phyloP scores from a whole-genome alignment of 2,329 filamentous ascomycete genomes.

The Tolypocladium cylindrosporum region DNA sequence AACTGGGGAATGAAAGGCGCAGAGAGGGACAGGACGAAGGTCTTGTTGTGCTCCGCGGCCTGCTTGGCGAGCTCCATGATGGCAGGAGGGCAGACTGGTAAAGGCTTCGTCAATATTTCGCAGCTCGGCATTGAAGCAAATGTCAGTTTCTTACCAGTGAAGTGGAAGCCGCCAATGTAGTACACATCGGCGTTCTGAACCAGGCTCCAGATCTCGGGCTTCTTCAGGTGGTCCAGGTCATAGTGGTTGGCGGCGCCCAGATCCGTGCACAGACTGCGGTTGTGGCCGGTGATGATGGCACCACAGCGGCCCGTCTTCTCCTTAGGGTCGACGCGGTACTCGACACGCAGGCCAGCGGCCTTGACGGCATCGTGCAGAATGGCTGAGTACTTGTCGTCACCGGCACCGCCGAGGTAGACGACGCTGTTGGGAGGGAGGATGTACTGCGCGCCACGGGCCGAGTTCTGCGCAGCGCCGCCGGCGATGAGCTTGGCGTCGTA shows the following conservation, averaged over 20 bases:
- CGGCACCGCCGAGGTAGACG: conserved; percentile 88
- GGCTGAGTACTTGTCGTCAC: conserved; percentile 90
- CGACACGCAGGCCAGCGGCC: conserved; percentile 79
- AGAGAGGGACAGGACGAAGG: conserved; percentile 82
- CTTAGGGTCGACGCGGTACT: conserved; percentile 84
- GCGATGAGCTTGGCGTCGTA: conserved; percentile 90
- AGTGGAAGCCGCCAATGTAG: conserved; percentile 94
- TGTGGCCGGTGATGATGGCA: conserved; percentile 92
- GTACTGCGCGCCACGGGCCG: conserved; percentile 92
- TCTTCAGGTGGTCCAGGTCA: conserved; percentile 86
- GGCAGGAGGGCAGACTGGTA: conserved; percentile 71
- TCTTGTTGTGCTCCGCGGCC: conserved; percentile 82
- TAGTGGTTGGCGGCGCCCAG: conserved; percentile 96
- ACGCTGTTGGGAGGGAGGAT: conserved; percentile 82
- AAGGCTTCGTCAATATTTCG: neutral
- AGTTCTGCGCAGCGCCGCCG: conserved; percentile 95
- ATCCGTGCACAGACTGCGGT: conserved; percentile 90
- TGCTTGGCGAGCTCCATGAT: conserved; percentile 86
- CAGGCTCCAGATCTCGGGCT: conserved; percentile 81
- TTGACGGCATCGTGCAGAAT: conserved; percentile 79
- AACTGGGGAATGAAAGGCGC: conserved; percentile 95
- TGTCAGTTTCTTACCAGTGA: conserved; percentile 48
- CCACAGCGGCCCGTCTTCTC: conserved; percentile 87
- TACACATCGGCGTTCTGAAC: conserved; percentile 81
- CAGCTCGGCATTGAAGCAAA: neutral